Evolutionary conservation across 768 basidiomycete genomes (phyloP).

Genomic region (Boletus fagicola): DNA sequence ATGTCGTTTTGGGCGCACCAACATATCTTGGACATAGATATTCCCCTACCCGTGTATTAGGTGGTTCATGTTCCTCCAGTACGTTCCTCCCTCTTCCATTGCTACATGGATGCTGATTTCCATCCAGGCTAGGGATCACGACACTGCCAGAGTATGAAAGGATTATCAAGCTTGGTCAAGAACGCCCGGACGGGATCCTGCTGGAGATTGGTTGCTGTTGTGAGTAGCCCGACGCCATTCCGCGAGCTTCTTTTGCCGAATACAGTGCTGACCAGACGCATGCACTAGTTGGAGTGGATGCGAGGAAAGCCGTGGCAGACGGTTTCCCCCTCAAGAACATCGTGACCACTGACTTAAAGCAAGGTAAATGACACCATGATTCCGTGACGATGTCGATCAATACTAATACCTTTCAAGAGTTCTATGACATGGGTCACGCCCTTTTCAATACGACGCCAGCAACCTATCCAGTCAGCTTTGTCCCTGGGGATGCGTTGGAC

Average conservation of each 20-base stretch:
- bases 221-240: constrained; percentile 19
- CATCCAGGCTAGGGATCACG: constrained; percentile 11
- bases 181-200: no score
- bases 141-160: constrained; percentile 15
- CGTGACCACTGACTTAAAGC: constrained; percentile 38
- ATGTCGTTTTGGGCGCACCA: neutral
- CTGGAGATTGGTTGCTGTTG: constrained; percentile 46
- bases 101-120: neutral
- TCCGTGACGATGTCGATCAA: neutral
- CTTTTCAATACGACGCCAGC: constrained; percentile 56
- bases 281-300: no score
- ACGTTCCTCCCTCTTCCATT: neutral
- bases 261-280: constrained; percentile 12
- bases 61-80: constrained; percentile 26
- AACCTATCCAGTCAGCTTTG: constrained; percentile 50
- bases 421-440: constrained; percentile 57
- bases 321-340: constrained; percentile 30
- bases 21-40: constrained; percentile 12
- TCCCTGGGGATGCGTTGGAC: constrained; percentile 38
- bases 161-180: no score
- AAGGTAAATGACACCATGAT: constrained; percentile 25
- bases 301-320: no score
- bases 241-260: neutral
- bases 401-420: constrained; percentile 36
- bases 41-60: constrained; percentile 31